Percentiles rank a stretch among this genome's conserved stretches.
phyloP scores from a whole-genome alignment of 768 basidiomycete species.

The Podaxis sp. region DNA sequence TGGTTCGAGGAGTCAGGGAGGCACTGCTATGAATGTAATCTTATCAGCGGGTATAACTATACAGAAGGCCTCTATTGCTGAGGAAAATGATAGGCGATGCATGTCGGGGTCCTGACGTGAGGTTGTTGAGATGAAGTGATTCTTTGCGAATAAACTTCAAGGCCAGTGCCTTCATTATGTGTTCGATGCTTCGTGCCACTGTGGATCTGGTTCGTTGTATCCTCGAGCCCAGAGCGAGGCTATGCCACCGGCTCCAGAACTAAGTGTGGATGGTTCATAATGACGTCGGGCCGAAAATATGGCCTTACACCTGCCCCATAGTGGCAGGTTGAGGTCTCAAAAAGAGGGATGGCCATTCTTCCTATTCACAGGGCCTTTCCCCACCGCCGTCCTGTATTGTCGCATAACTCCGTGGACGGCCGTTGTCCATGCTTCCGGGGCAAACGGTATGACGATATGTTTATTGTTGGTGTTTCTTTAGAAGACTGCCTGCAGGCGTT shows the following conservation, averaged over 20 bases:
- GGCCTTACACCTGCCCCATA: not conserved
- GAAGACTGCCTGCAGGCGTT: not conserved
- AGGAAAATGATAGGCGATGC: not conserved
- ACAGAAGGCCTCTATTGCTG: not conserved
- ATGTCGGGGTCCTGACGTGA: not conserved
- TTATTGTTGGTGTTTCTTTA: not conserved
- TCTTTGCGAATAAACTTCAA: not conserved
- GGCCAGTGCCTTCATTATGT: not conserved
- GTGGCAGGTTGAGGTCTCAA: not conserved
- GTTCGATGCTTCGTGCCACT: not conserved
- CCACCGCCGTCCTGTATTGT: not conserved
- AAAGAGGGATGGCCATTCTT: not conserved
- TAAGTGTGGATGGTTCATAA: not conserved
- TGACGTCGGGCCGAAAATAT: not conserved
- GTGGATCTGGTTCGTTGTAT: not conserved
- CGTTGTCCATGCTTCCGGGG: slow-evolving; percentile 1
- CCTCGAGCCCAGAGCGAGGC: not conserved
- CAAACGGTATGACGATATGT: slow-evolving; percentile 8
- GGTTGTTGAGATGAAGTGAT: not conserved
- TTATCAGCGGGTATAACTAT: slow-evolving; percentile 2
- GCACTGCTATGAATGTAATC: slow-evolving; percentile 1
- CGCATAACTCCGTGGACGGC: not conserved
- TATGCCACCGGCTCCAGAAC: not conserved
- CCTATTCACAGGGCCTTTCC: not conserved
- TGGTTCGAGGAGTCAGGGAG: not conserved